phyloP scores from a whole-genome alignment of 805 yeast species.

The Kluyveromyces wickerhamii region DNA sequence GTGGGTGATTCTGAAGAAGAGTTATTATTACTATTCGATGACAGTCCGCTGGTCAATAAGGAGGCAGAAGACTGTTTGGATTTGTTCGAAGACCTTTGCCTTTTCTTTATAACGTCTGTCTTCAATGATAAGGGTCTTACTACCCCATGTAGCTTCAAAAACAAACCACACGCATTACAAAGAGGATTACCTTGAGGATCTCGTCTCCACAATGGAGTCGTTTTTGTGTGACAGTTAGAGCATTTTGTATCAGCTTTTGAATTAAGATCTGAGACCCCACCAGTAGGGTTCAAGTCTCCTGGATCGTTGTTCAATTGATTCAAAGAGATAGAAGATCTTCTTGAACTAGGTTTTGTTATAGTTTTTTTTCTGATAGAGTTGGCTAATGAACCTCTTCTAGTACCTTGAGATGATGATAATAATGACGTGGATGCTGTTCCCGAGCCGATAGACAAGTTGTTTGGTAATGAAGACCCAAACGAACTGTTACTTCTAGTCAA shows the following conservation, averaged over 20 bases:
- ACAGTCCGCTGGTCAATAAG: not conserved
- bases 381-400: conserved; percentile 6
- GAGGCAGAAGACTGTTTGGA: conserved; percentile 2
- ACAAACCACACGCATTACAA: conserved; percentile 93
- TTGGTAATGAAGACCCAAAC: conserved; percentile 7
- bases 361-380: conserved; percentile 10
- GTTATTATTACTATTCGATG: not conserved
- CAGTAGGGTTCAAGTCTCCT: not conserved
- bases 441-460: not conserved
- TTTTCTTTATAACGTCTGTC: conserved; percentile 84
- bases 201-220: conserved; percentile 92
- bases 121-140: conserved; percentile 83
- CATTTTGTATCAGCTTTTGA: conserved; percentile 38
- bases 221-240: conserved; percentile 80
- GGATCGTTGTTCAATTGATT: conserved; percentile 3
- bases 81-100: conserved; percentile 49
- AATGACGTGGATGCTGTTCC: conserved; percentile 2
- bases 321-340: conserved; percentile 6
- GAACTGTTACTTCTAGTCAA: conserved; percentile 6
- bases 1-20: not conserved
- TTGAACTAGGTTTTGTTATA: conserved; percentile 7
- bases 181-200: conserved; percentile 84
- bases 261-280: not conserved
- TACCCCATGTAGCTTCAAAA: conserved; percentile 84
- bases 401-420: conserved; percentile 7